Conservation (phyloP, 495 filamentous ascomycete species). For the Aspergillus heteromorphus region DNA sequence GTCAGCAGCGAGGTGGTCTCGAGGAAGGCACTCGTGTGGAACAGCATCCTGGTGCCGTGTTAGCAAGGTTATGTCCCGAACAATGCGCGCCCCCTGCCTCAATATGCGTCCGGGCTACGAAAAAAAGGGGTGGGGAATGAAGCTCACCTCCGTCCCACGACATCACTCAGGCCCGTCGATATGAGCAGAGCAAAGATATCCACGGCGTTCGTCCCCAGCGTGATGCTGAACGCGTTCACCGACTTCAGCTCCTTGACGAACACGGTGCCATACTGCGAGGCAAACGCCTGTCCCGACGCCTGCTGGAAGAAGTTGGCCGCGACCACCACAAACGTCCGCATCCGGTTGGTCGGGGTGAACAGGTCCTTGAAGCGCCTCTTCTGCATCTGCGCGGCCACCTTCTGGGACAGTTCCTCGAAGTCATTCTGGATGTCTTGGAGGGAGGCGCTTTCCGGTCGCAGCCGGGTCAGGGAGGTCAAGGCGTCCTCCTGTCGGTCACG, state of each 20-base stretch:
- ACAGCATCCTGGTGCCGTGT: not conserved
- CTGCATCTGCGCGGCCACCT: not conserved
- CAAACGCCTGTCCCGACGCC: conserved; percentile 10
- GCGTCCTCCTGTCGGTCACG: conserved; percentile 4
- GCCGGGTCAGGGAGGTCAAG: not conserved
- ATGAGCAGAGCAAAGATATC: conserved; percentile 1
- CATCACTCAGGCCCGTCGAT: not conserved
- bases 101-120: no score
- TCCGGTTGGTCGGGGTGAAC: not conserved
- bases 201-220: not conserved
- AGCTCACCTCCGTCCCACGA: not conserved
- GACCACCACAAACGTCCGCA: conserved; percentile 7
- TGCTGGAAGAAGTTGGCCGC: conserved; percentile 13
- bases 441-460: not conserved
- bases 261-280: conserved; percentile 7
- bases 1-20: not conserved
- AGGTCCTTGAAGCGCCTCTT: conserved; percentile 4
- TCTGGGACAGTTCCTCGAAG: not conserved
- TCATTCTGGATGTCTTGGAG: not conserved
- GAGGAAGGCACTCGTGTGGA: not conserved
- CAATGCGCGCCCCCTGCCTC: no score
- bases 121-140: no score
- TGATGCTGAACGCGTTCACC: conserved; percentile 5
- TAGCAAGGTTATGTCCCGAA: no score
- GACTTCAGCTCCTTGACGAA: conserved; percentile 2